A percentile compares a stretch with the other conserved stretches of the same genome.
Conservation (phyloP, 2,329 filamentous ascomycete species). For the Fusarium papillatum region DNA sequence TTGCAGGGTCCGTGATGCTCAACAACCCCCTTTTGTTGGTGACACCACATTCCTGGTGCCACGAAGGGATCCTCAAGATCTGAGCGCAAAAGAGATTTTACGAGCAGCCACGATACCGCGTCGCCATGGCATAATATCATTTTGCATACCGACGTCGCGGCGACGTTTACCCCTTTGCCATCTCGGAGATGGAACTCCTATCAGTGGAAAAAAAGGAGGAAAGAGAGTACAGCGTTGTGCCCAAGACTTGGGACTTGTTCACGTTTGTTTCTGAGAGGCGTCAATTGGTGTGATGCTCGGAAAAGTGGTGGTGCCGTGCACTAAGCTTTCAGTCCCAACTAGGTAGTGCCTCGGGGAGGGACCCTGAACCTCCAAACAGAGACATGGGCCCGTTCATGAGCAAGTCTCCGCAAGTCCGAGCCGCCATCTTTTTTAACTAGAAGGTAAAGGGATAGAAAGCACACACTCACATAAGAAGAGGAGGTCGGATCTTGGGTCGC, state of each 20-base stretch:
- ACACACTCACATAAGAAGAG: not conserved
- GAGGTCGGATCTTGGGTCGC: not conserved
- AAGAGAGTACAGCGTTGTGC: conserved; percentile 1
- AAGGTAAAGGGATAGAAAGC: not conserved
- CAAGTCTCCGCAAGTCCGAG: conserved; percentile 7
- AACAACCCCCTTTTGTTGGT: conserved; percentile 24
- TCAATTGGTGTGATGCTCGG: conserved; percentile 22
- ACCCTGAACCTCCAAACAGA: conserved; percentile 25
- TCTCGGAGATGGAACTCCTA: not conserved
- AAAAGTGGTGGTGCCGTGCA: conserved; percentile 1
- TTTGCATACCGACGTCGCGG: conserved; percentile 29
- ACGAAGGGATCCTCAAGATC: conserved; percentile 15
- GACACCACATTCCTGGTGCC: conserved; percentile 35
- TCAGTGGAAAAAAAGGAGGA: not conserved
- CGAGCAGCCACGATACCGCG: conserved; percentile 36
- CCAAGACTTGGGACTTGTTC: conserved; percentile 2
- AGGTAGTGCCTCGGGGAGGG: conserved; percentile 12
- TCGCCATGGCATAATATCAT: conserved; percentile 14
- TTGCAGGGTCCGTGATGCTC: conserved; percentile 1
- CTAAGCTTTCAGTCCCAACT: conserved; percentile 14
- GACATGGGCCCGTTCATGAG: not conserved
- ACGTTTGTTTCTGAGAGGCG: conserved; percentile 30
- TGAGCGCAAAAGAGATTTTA: conserved; percentile 22
- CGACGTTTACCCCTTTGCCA: conserved; percentile 6
- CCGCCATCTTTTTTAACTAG: not conserved